A percentile compares a stretch with the other conserved stretches of the same genome.
phyloP scores from a whole-genome alignment of 2,329 filamentous ascomycete genomes.

The Cordyceps farinosa region DNA sequence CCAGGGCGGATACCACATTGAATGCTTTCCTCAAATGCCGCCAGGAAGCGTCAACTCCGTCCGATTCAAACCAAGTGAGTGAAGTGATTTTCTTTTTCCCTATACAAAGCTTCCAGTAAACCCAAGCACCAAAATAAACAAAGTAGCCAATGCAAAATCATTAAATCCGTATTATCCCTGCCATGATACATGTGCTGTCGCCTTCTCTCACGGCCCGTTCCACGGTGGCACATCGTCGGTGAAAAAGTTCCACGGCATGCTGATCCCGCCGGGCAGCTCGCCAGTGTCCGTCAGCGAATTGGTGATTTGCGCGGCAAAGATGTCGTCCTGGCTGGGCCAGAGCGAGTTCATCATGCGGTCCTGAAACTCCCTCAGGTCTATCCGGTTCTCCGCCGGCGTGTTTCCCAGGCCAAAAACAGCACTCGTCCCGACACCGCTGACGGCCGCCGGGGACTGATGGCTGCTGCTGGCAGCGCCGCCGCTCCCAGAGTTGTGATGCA shows the following conservation, averaged over 20 bases:
- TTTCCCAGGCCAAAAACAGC: constrained; percentile 29
- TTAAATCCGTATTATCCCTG: background rate
- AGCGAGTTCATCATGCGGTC: constrained; percentile 29
- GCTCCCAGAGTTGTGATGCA: constrained; percentile 23
- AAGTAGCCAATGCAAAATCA: background rate
- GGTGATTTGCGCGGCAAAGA: constrained; percentile 29
- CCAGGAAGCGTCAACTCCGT: background rate
- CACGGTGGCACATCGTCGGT: constrained; percentile 23
- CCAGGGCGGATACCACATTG: background rate
- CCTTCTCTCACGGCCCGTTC: background rate
- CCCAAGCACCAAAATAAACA: background rate
- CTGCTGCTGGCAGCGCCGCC: constrained; percentile 25
- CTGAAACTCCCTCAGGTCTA: constrained; percentile 33
- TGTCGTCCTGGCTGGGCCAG: constrained; percentile 32
- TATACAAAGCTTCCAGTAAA: background rate
- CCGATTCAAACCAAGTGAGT: background rate
- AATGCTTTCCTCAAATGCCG: background rate
- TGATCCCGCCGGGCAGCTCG: constrained; percentile 23
- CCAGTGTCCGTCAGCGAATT: constrained; percentile 24
- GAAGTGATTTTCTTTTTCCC: background rate
- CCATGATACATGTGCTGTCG: background rate
- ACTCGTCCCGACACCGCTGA: background rate
- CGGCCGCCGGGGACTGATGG: constrained; percentile 27
- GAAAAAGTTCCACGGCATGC: constrained; percentile 31
- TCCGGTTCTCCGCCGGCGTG: constrained; percentile 34